Conservation (phyloP, 345 rosid species). For the Laguncularia racemosa region DNA sequence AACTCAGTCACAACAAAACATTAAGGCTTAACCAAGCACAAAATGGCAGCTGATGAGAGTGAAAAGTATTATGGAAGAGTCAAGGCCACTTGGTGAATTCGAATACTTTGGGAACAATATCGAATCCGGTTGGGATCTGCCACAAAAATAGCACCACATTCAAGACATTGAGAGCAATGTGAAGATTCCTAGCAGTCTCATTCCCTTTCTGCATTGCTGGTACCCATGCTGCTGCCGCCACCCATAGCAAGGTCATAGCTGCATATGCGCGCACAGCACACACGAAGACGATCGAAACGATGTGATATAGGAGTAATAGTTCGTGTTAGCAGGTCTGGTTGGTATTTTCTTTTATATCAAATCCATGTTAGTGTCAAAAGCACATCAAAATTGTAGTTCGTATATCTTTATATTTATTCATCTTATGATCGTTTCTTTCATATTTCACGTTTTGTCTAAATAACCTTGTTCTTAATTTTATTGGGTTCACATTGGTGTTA, state of each 20-base stretch:
- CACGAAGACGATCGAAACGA: background rate
- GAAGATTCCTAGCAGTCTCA: slow-evolving; percentile 76
- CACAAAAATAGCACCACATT: slow-evolving; percentile 66
- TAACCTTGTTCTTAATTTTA: no score
- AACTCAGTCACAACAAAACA: no score
- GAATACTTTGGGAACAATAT: slow-evolving; percentile 67
- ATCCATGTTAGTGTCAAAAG: no score
- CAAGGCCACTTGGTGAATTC: slow-evolving; percentile 90
- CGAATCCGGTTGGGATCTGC: slow-evolving; percentile 86
- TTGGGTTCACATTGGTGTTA: background rate
- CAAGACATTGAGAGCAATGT: slow-evolving; percentile 62
- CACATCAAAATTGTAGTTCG: no score
- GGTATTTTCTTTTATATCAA: no score
- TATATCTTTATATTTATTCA: no score
- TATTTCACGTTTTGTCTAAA: no score
- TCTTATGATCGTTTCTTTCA: no score
- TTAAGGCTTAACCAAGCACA: no score
- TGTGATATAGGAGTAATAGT: background rate
- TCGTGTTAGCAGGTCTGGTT: background rate
- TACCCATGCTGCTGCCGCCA: slow-evolving; percentile 70
- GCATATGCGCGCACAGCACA: slow-evolving; percentile 3
- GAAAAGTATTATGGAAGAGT: background rate
- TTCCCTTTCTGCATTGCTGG: slow-evolving; percentile 91
- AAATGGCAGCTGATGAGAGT: background rate
- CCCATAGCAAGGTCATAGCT: slow-evolving; percentile 83